Percentiles rank a stretch among this genome's conserved stretches.
These are phyloP conservation scores for Backusella parvicylindrica DNA, from an alignment of 192 early-diverging fungal genomes.

Conservation along the genomic window DNA sequence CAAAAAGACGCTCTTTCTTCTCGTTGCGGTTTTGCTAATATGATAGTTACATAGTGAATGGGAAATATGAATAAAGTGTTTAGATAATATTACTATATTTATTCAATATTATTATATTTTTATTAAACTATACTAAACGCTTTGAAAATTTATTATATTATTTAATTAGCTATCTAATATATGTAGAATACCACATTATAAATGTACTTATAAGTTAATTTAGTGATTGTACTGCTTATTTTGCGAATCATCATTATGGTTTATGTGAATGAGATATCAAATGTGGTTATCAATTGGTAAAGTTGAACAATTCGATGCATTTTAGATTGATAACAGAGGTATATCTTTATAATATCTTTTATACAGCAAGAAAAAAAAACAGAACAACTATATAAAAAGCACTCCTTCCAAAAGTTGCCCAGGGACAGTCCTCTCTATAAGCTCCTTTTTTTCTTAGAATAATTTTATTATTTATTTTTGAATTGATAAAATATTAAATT, in stretches of 20 bases:
- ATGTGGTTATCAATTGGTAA: no score
- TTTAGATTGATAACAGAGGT: neutral
- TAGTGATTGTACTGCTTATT: neutral
- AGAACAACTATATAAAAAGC: neutral
- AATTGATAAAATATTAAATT: no score
- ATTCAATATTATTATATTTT: neutral
- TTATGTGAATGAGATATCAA: neutral
- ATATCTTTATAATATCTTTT: neutral
- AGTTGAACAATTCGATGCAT: no score
- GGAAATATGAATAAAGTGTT: neutral
- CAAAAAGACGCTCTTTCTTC: conserved; percentile 8
- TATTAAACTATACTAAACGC: neutral
- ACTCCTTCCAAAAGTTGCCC: neutral
- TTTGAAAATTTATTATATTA: neutral
- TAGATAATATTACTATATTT: neutral
- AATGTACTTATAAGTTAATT: neutral
- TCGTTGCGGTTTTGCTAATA: conserved; percentile 5
- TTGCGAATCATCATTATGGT: neutral
- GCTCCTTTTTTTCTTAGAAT: neutral
- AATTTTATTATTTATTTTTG: neutral
- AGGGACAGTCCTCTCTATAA: neutral
- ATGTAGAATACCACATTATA: neutral
- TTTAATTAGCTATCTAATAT: neutral
- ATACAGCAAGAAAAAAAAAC: neutral
- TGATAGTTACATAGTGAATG: neutral